phyloP scores from a whole-genome alignment of 1,139 yeast genomes.

The Barnettozyma hawaiiensis region DNA sequence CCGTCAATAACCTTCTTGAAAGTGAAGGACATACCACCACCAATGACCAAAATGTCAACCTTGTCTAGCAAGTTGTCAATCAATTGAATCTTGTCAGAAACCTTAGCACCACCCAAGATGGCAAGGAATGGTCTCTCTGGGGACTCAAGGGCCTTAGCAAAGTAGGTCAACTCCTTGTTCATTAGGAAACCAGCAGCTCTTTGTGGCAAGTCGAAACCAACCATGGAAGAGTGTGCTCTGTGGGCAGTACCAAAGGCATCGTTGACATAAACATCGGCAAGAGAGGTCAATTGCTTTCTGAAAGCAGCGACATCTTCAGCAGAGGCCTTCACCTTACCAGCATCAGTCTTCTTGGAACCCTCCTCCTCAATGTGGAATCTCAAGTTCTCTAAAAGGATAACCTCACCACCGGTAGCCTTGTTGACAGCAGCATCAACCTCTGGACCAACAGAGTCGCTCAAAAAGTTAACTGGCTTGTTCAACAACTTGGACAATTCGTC shows the following conservation, averaged over 20 bases:
- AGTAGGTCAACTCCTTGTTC: conserved; percentile 93
- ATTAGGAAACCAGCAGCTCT: conserved; percentile 96
- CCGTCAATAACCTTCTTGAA: conserved; percentile 87
- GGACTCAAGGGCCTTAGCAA: conserved; percentile 95
- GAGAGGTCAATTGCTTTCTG: conserved; percentile 79
- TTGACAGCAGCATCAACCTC: conserved; percentile 77
- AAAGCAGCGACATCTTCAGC: conserved; percentile 74
- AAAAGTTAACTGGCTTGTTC: conserved; percentile 65
- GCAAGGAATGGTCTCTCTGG: conserved; percentile 97
- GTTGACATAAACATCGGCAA: conserved; percentile 93
- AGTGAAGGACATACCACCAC: conserved; percentile 99
- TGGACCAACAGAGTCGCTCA: conserved; percentile 81
- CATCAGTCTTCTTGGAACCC: conserved; percentile 86
- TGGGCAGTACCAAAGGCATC: conserved; percentile 99
- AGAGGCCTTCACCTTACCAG: conserved; percentile 85
- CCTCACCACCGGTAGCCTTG: conserved; percentile 57
- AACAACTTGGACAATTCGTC: conserved; percentile 74
- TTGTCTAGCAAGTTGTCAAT: conserved; percentile 94
- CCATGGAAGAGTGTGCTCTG: conserved; percentile 99
- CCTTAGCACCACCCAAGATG: conserved; percentile 97
- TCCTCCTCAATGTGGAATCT: conserved; percentile 97
- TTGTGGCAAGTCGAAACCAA: conserved; percentile 87
- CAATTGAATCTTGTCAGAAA: conserved; percentile 94
- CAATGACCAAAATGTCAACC: conserved; percentile 86
- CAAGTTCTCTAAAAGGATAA: conserved; percentile 84